phyloP scores from a whole-genome alignment of 768 basidiomycete species.

The Chalciporus sphaerocephalus region DNA sequence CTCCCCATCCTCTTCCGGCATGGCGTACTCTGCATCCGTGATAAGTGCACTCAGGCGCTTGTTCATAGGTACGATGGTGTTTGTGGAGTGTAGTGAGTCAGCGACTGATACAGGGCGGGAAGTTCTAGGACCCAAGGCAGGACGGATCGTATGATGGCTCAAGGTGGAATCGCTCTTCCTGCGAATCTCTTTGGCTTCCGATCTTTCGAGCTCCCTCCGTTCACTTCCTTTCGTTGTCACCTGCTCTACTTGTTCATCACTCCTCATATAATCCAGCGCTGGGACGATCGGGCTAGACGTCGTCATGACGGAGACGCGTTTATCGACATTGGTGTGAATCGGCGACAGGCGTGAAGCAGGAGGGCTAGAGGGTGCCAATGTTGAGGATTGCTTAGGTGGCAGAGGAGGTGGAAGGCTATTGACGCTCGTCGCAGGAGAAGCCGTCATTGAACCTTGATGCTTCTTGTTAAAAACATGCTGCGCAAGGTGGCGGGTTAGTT shows the following conservation, averaged over 20 bases:
- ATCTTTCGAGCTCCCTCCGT: slow-evolving; percentile 31
- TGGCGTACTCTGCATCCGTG: slow-evolving; percentile 62
- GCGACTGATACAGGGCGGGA: slow-evolving; percentile 76
- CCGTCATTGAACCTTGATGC: slow-evolving; percentile 24
- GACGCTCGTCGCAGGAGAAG: slow-evolving; percentile 31
- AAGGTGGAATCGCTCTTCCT: slow-evolving; percentile 82
- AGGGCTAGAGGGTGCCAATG: slow-evolving; percentile 6
- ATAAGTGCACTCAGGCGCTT: slow-evolving; percentile 67
- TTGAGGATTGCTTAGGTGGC: slow-evolving; percentile 36
- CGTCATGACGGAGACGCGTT: slow-evolving; percentile 50
- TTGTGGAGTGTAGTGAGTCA: slow-evolving; percentile 68
- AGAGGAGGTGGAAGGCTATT: slow-evolving; percentile 31
- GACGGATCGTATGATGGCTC: slow-evolving; percentile 68
- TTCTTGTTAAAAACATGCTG: slow-evolving; percentile 45
- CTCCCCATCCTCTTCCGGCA: slow-evolving; percentile 49
- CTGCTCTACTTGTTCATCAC: slow-evolving; percentile 32
- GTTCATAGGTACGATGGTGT: slow-evolving; percentile 64
- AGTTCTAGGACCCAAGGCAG: slow-evolving; percentile 44
- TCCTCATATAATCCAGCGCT: slow-evolving; percentile 52
- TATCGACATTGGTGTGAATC: slow-evolving; percentile 29
- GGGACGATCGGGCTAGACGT: slow-evolving; percentile 52
- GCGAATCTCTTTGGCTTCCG: slow-evolving; percentile 63
- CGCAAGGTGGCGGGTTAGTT: slow-evolving; percentile 41
- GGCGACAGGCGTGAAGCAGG: slow-evolving; percentile 23
- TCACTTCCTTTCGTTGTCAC: slow-evolving; percentile 21